Conservation (phyloP, 2,329 filamentous ascomycete species). For the Thelonectria blattea region DNA sequence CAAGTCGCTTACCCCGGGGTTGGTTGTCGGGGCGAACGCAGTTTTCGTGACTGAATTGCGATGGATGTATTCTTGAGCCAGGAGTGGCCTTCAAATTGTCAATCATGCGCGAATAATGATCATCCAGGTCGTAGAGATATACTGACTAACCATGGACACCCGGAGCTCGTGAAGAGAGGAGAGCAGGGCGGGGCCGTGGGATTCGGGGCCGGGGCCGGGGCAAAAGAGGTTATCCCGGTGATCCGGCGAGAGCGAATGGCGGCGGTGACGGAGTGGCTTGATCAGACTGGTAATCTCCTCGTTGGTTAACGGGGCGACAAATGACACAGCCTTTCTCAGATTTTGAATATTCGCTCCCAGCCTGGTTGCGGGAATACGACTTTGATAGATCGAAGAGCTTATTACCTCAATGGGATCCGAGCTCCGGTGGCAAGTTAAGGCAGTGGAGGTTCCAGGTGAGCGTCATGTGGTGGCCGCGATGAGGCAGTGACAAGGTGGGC, state of each 20-base stretch:
- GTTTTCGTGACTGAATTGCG: neutral
- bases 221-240: slow-evolving; percentile 3
- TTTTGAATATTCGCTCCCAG: neutral
- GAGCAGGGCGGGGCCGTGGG: slow-evolving; percentile 9
- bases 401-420: neutral
- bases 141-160: too few species aligned
- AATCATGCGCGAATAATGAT: neutral
- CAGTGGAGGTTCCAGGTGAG: neutral
- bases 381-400: neutral
- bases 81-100: neutral
- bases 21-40: neutral
- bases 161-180: neutral
- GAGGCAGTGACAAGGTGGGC: slow-evolving; percentile 1
- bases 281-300: neutral
- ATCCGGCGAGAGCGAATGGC: neutral
- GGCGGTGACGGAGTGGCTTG: slow-evolving; percentile 8
- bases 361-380: neutral
- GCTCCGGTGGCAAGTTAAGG: neutral
- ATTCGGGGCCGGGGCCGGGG: slow-evolving; percentile 1
- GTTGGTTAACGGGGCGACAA: neutral
- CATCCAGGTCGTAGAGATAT: neutral
- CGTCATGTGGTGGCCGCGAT: slow-evolving; percentile 3
- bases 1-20: neutral
- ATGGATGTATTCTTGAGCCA: neutral
- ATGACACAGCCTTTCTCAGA: neutral